Evolutionary conservation across 768 basidiomycete genomes (phyloP).

Genomic region (Mycena epipterygia): DNA sequence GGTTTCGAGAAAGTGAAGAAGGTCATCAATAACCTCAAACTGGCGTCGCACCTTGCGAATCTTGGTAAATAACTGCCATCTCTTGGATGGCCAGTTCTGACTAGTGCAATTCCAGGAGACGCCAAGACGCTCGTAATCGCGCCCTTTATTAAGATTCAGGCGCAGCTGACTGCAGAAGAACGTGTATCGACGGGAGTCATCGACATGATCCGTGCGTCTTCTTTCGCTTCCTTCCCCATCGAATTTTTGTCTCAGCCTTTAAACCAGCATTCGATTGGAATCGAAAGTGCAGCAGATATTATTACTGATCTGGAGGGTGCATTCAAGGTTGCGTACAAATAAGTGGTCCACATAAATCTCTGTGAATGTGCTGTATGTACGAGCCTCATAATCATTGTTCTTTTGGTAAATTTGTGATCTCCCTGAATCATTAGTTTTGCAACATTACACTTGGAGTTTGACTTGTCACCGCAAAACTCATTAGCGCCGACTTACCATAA

Average conservation of each 20-base stretch:
- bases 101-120: constrained; percentile 49
- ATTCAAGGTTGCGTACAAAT: constrained; percentile 43
- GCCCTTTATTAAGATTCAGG: constrained; percentile 71
- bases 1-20: constrained; percentile 53
- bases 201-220: constrained; percentile 66
- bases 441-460: too few species aligned
- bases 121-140: constrained; percentile 76
- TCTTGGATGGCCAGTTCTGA: not conserved
- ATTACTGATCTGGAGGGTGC: constrained; percentile 61
- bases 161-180: constrained; percentile 66
- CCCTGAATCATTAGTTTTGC: too few species aligned
- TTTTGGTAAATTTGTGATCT: too few species aligned
- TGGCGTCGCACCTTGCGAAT: constrained; percentile 53
- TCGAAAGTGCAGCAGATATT: constrained; percentile 61
- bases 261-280: constrained; percentile 61
- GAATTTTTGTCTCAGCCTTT: too few species aligned
- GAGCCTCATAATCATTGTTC: too few species aligned
- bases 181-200: constrained; percentile 64
- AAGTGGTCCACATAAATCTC: too few species aligned
- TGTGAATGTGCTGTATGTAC: too few species aligned
- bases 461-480: too few species aligned
- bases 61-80: constrained; percentile 36
- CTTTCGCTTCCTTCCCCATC: not conserved
- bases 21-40: constrained; percentile 54
- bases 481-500: too few species aligned